phyloP scores from a whole-genome alignment of 768 basidiomycete genomes.

The Macrolepiota albuminosa region DNA sequence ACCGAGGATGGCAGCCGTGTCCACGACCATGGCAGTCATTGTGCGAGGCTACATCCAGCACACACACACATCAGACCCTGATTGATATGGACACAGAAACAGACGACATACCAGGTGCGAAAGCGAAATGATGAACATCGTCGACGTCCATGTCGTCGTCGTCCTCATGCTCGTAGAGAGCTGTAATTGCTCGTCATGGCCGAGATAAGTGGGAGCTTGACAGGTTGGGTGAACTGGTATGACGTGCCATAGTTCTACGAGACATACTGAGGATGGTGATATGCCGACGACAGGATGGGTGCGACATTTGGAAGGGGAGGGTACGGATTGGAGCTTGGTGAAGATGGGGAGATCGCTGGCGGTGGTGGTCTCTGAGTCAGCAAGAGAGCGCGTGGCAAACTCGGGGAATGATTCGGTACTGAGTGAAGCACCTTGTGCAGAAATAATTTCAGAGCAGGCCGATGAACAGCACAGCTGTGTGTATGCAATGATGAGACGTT shows the following conservation, averaged over 20 bases:
- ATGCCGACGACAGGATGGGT: too few relatives aligned
- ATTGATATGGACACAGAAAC: background rate
- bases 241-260: background rate
- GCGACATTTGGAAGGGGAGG: background rate
- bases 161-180: background rate
- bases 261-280: background rate
- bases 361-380: background rate
- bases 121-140: background rate
- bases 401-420: background rate
- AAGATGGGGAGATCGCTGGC: background rate
- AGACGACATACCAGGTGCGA: conserved; percentile 4
- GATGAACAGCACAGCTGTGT: too few relatives aligned
- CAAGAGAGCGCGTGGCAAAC: background rate
- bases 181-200: background rate
- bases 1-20: background rate
- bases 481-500: too few relatives aligned
- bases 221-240: background rate
- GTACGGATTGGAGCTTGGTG: background rate
- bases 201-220: background rate
- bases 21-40: background rate
- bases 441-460: background rate
- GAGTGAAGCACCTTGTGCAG: background rate
- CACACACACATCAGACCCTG: background rate
- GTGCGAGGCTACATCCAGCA: background rate
- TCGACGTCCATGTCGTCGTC: background rate